These are phyloP conservation scores for Phascolomyces articulosus DNA, from an alignment of 371 early-diverging fungal genomes.

Conservation along the genomic window DNA sequence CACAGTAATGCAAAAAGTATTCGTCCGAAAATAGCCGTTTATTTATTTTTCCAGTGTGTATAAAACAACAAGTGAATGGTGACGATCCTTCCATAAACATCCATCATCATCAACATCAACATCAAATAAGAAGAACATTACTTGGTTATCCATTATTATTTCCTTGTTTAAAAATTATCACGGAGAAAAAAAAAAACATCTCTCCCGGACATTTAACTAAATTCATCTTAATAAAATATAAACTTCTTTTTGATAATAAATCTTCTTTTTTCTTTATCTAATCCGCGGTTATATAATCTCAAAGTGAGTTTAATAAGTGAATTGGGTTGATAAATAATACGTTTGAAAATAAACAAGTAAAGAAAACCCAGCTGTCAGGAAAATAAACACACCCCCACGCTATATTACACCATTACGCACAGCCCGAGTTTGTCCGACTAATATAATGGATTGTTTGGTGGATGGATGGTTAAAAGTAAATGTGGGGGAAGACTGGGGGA, in stretches of 20 bases:
- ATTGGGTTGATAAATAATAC: no score
- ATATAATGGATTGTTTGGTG: no score
- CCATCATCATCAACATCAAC: no score
- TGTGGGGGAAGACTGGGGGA: constrained; percentile 2
- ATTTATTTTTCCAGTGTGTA: background rate
- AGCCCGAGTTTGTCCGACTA: constrained; percentile 14
- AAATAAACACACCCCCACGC: background rate
- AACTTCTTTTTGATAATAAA: background rate
- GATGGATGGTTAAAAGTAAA: no score
- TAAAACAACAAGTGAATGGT: no score
- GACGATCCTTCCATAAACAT: no score
- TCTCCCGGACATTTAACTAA: constrained; percentile 12
- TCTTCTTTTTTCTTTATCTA: background rate
- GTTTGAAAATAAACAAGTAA: no score
- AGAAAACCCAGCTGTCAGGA: constrained; percentile 4
- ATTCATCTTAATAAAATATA: no score
- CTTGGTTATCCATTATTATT: background rate
- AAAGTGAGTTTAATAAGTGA: no score
- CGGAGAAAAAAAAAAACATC: background rate
- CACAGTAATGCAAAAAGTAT: background rate
- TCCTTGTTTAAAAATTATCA: background rate
- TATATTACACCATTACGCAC: constrained; percentile 1
- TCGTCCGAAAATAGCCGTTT: background rate
- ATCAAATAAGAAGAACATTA: background rate
- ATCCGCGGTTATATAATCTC: constrained; percentile 1